Percentiles rank a stretch among this genome's conserved stretches.
Evolutionary conservation across 139 green algal genomes (phyloP).

Genomic region (Closterium sp.): DNA sequence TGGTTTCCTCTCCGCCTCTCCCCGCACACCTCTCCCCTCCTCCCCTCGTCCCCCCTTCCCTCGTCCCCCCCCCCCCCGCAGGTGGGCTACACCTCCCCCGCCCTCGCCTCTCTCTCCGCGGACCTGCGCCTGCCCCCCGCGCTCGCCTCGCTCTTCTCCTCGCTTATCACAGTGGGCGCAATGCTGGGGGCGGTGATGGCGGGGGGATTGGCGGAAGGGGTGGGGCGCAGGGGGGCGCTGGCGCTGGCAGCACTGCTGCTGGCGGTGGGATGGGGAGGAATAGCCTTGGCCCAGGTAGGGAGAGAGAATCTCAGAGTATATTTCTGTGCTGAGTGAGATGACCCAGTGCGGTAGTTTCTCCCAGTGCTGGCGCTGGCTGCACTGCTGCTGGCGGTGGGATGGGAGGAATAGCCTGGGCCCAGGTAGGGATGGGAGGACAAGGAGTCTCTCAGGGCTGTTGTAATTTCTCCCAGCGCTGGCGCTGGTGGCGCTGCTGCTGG

Average conservation of each 20-base stretch:
- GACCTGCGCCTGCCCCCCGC: conserved; percentile 29
- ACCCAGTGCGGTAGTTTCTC: too few relatives aligned
- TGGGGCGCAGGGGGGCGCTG: conserved; percentile 28
- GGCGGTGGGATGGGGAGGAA: conserved; percentile 9
- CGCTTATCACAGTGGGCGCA: conserved; percentile 44
- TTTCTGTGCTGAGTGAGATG: too few relatives aligned
- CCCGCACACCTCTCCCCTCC: not conserved
- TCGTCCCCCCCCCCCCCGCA: not conserved
- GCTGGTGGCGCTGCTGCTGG: not conserved
- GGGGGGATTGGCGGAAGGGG: conserved; percentile 23
- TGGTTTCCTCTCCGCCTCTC: not conserved
- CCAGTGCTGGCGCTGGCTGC: too few relatives aligned
- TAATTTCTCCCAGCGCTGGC: too few relatives aligned
- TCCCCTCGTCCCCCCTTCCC: not conserved
- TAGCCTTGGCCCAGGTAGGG: conserved; percentile 23
- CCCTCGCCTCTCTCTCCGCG: conserved; percentile 2
- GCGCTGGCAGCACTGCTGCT: conserved; percentile 4
- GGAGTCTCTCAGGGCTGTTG: too few relatives aligned
- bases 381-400: too few relatives aligned
- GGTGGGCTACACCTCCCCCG: conserved; percentile 48
- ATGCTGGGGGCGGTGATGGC: conserved; percentile 31
- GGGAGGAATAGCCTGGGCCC: too few relatives aligned
- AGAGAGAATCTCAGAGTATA: not conserved
- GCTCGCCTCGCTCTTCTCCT: conserved; percentile 32
- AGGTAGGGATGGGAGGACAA: too few relatives aligned